Evolutionary conservation across 2,329 filamentous ascomycete genomes (phyloP).

Genomic region (Xylaria sp.): DNA sequence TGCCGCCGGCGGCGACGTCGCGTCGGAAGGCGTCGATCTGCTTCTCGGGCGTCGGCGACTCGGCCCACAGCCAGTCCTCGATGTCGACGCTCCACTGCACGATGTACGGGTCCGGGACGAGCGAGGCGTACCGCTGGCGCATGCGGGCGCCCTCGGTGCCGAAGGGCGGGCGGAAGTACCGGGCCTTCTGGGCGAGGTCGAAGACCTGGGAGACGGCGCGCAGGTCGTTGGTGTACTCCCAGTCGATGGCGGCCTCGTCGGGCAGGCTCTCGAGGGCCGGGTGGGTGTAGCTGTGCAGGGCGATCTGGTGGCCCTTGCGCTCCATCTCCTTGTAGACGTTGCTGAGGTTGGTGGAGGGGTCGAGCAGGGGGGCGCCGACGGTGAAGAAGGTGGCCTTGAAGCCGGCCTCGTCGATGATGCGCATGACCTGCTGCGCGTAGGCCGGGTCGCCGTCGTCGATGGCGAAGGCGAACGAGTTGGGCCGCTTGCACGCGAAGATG

Average conservation of each 20-base stretch:
- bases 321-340: slow-evolving; percentile 69
- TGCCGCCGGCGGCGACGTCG: slow-evolving; percentile 66
- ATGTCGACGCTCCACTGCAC: slow-evolving; percentile 74
- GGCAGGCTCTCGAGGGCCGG: slow-evolving; percentile 67
- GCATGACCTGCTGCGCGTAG: slow-evolving; percentile 64
- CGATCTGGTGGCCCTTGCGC: slow-evolving; percentile 68
- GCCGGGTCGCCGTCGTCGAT: slow-evolving; percentile 71
- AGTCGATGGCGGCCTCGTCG: slow-evolving; percentile 60
- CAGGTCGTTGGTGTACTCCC: slow-evolving; percentile 65
- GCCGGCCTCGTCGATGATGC: slow-evolving; percentile 63
- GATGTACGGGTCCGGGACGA: slow-evolving; percentile 60
- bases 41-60: slow-evolving; percentile 65
- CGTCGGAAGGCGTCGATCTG: slow-evolving; percentile 69
- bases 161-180: slow-evolving; percentile 73
- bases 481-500: slow-evolving; percentile 67
- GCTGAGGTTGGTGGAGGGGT: slow-evolving; percentile 64
- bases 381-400: slow-evolving; percentile 76
- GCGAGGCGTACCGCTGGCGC: slow-evolving; percentile 64
- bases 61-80: slow-evolving; percentile 73
- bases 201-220: slow-evolving; percentile 51
- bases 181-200: slow-evolving; percentile 38
- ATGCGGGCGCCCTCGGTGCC: slow-evolving; percentile 71
- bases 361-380: slow-evolving; percentile 66
- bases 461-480: slow-evolving; percentile 73
- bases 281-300: slow-evolving; percentile 71